Percentiles rank a stretch among this genome's conserved stretches.
Conservation (phyloP, 805 yeast species). For the Candida adriatica region DNA sequence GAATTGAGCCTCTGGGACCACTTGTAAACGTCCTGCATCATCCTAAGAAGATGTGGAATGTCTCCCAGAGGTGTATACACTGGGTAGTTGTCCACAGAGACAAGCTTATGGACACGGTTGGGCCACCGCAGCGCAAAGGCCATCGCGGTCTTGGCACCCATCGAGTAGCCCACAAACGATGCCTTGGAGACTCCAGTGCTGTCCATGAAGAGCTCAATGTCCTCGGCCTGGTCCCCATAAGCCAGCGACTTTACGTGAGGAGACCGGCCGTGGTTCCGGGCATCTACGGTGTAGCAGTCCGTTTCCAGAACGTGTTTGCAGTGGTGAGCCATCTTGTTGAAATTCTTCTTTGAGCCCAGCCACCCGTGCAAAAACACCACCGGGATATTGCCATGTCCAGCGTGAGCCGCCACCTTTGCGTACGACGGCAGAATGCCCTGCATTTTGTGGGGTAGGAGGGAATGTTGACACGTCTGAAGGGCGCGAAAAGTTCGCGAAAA, state of each 20-base stretch:
- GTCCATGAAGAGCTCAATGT: constrained; percentile 13
- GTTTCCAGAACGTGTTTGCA: constrained; percentile 27
- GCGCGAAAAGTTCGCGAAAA: too few species aligned
- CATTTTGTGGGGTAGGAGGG: too few species aligned
- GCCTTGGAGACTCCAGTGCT: constrained; percentile 22
- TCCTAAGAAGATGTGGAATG: constrained; percentile 17
- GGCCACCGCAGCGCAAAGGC: constrained; percentile 33
- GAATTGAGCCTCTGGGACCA: constrained; percentile 7
- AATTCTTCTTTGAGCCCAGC: constrained; percentile 43
- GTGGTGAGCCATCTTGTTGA: constrained; percentile 31
- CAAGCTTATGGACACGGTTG: constrained; percentile 30
- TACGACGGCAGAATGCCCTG: constrained; percentile 8
- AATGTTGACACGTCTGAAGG: too few species aligned
- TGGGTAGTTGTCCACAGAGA: constrained; percentile 45
- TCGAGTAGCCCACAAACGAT: constrained; percentile 44
- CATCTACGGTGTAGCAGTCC: constrained; percentile 38
- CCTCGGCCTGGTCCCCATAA: constrained; percentile 27
- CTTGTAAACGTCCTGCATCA: constrained; percentile 4
- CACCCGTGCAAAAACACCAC: constrained; percentile 47
- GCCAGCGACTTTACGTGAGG: constrained; percentile 34
- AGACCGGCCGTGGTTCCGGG: constrained; percentile 51
- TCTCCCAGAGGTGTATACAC: constrained; percentile 26
- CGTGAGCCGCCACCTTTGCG: constrained; percentile 3
- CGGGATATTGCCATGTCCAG: constrained; percentile 29
- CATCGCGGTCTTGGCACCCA: constrained; percentile 58